Evolutionary conservation across 1,139 yeast species (phyloP).

Genomic region (Saccharomyces hybrid): DNA sequence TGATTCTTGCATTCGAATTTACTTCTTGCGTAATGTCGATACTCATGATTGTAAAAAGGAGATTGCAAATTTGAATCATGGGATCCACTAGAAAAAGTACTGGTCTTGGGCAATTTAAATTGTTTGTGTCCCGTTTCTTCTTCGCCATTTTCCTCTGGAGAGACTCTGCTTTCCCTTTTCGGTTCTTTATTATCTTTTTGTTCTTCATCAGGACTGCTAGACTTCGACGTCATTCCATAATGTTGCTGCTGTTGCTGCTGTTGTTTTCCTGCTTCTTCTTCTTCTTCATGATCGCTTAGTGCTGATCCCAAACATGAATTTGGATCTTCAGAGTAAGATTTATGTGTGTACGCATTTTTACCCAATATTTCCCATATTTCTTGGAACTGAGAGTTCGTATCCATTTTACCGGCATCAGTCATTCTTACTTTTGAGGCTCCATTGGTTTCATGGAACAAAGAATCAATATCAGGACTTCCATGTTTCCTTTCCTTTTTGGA

Average conservation of each 20-base stretch:
- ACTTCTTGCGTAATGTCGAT: conserved; percentile 23
- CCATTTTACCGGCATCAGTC: not conserved
- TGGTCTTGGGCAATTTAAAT: not conserved
- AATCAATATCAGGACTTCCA: not conserved
- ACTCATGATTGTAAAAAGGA: conserved; percentile 13
- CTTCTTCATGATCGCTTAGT: not conserved
- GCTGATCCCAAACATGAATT: not conserved
- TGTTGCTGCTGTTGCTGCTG: too few species aligned
- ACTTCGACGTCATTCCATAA: not conserved
- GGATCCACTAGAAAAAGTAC: not conserved
- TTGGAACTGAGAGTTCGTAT: not conserved
- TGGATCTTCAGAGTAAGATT: not conserved
- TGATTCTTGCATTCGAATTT: conserved; percentile 16
- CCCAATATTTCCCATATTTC: not conserved
- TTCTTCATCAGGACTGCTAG: not conserved
- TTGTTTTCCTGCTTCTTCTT: too few species aligned
- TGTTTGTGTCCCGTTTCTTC: conserved; percentile 2
- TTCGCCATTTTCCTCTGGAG: not conserved
- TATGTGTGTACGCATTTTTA: not conserved
- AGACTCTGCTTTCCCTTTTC: conserved; percentile 3
- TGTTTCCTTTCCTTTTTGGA: conserved; percentile 2
- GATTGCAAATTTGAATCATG: conserved; percentile 9
- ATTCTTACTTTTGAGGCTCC: not conserved
- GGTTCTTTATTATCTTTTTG: not conserved
- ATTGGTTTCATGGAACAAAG: not conserved